phyloP scores from a whole-genome alignment of 1,284 basidiomycete genomes.

The Pseudozyma sp. region DNA sequence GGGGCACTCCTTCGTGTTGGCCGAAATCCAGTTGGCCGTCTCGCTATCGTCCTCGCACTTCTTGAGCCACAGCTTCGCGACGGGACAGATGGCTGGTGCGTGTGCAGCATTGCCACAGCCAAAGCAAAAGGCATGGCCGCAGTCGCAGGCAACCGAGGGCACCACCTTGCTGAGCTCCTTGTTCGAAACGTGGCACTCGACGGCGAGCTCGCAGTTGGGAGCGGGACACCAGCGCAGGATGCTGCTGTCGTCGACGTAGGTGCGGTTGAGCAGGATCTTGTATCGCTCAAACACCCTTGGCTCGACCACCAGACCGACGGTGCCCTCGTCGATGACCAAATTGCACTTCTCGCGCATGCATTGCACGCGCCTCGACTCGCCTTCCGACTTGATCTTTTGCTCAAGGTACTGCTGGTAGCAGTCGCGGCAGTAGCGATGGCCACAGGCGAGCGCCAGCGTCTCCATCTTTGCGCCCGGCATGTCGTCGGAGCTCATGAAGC shows the following conservation, averaged over 20 bases:
- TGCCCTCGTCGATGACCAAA: constrained; percentile 74
- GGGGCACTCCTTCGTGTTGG: constrained; percentile 97
- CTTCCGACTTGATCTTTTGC: constrained; percentile 89
- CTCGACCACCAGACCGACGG: constrained; percentile 55
- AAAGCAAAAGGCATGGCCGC: constrained; percentile 76
- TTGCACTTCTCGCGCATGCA: constrained; percentile 94
- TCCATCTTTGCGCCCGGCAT: constrained; percentile 48
- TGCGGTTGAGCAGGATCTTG: constrained; percentile 85
- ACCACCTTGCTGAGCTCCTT: constrained; percentile 79
- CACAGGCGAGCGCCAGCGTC: constrained; percentile 63
- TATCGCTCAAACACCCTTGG: constrained; percentile 72
- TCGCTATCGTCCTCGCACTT: constrained; percentile 98
- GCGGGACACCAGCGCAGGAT: constrained; percentile 91
- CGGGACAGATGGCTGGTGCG: constrained; percentile 86
- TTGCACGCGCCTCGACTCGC: constrained; percentile 81
- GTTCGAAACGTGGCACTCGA: constrained; percentile 81
- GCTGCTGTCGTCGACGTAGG: constrained; percentile 87
- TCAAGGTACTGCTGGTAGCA: constrained; percentile 89
- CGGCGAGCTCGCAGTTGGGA: constrained; percentile 78
- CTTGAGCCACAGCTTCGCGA: constrained; percentile 93
- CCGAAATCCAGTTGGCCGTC: constrained; percentile 99
- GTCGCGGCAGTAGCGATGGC: constrained; percentile 69
- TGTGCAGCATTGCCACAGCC: constrained; percentile 75
- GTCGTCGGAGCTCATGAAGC: constrained; percentile 61
- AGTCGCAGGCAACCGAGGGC: constrained; percentile 86